Percentiles rank a stretch among this genome's conserved stretches.
Evolutionary conservation across 163 green algal genomes (phyloP).

Genomic region (Scenedesmus sp.): DNA sequence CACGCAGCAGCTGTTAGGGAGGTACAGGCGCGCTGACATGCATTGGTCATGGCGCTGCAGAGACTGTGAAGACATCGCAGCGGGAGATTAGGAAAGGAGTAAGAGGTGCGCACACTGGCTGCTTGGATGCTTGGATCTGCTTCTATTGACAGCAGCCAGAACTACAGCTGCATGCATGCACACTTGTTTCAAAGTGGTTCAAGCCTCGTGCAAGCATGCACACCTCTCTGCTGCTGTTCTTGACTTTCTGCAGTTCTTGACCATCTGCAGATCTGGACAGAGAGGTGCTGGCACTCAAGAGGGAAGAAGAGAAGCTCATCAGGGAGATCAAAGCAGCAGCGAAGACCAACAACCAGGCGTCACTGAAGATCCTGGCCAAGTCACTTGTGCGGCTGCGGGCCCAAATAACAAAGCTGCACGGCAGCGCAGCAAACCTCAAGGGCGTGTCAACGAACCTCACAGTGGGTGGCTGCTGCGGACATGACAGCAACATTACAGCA

Average conservation of each 20-base stretch:
- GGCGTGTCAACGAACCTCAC: slow-evolving; percentile 83
- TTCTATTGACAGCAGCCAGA: background rate
- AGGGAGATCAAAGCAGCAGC: slow-evolving; percentile 86
- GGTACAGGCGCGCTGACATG: background rate
- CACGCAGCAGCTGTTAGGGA: background rate
- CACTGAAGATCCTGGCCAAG: slow-evolving; percentile 83
- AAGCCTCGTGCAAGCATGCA: background rate
- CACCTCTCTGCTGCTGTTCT: background rate
- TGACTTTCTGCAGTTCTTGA: background rate
- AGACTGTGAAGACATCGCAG: slow-evolving; percentile 44
- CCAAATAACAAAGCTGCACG: slow-evolving; percentile 84
- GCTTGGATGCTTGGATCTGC: background rate
- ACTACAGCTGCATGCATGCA: slow-evolving; percentile 14
- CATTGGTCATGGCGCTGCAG: slow-evolving; percentile 21
- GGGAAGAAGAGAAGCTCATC: slow-evolving; percentile 89
- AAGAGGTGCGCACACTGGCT: slow-evolving; percentile 19
- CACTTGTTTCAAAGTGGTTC: too few species aligned
- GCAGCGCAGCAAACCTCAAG: slow-evolving; percentile 79
- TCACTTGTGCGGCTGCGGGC: slow-evolving; percentile 82
- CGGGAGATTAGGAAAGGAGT: slow-evolving; percentile 45
- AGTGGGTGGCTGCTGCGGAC: slow-evolving; percentile 64
- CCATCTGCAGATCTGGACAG: slow-evolving; percentile 81
- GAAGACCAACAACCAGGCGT: slow-evolving; percentile 75
- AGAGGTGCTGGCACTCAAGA: slow-evolving; percentile 77
- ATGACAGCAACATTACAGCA: background rate